phyloP scores from a whole-genome alignment of 306 rosid species.

The Prunus davidiana region DNA sequence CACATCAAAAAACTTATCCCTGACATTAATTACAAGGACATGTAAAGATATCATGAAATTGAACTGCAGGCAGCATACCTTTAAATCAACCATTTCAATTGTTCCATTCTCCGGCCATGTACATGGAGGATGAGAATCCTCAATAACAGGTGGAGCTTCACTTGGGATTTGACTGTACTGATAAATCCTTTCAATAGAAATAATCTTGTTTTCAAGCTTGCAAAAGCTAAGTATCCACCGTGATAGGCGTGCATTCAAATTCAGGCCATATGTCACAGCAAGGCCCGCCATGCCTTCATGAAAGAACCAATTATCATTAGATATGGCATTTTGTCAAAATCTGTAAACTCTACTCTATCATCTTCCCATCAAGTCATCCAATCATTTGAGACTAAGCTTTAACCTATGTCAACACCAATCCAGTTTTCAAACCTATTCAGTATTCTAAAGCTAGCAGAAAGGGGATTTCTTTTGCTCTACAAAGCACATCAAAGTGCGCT shows the following conservation, averaged over 20 bases:
- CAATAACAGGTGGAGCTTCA: constrained; percentile 73
- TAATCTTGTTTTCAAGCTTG: constrained; percentile 96
- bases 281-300: constrained; percentile 93
- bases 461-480: not conserved
- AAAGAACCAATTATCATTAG: constrained; percentile 27
- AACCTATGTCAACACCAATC: constrained; percentile 8
- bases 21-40: not conserved
- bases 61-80: constrained; percentile 42
- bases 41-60: constrained; percentile 7
- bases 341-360: not conserved
- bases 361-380: not conserved
- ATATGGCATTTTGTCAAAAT: constrained; percentile 7
- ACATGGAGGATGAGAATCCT: constrained; percentile 68
- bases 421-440: not conserved
- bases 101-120: constrained; percentile 86
- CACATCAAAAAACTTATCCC: not conserved
- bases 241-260: constrained; percentile 79
- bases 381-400: constrained; percentile 9
- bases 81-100: constrained; percentile 65
- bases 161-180: constrained; percentile 84
- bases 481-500: constrained; percentile 5
- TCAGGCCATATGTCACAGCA: constrained; percentile 88
- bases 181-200: constrained; percentile 92
- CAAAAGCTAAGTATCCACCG: constrained; percentile 98
- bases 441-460: not conserved